phyloP scores from a whole-genome alignment of 2,329 filamentous ascomycete species.

The Pseudocercospora cruenta region DNA sequence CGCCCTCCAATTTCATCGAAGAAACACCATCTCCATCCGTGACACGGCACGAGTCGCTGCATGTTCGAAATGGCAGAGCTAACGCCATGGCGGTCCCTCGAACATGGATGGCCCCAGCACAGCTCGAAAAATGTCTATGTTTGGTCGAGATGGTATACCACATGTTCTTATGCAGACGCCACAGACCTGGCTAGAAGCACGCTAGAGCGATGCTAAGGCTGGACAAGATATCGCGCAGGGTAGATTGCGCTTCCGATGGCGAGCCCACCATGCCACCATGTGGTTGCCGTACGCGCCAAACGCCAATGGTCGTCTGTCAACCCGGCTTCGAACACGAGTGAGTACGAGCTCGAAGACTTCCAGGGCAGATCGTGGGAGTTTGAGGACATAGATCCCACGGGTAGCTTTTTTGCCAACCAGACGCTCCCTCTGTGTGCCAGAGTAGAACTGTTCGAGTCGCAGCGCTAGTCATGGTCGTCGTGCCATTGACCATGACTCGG shows the following conservation, averaged over 20 bases:
- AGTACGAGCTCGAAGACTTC: not conserved
- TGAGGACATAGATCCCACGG: too few relatives aligned
- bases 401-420: too few relatives aligned
- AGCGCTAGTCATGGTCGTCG: not conserved
- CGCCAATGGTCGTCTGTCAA: not conserved
- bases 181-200: constrained; percentile 6
- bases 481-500: constrained; percentile 6
- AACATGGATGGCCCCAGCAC: constrained; percentile 1
- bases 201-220: not conserved
- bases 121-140: not conserved
- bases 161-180: not conserved
- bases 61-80: constrained; percentile 5
- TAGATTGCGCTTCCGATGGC: not conserved
- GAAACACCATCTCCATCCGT: not conserved
- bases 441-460: not conserved
- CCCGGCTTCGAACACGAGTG: not conserved
- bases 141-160: constrained; percentile 1
- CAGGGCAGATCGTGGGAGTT: too few relatives aligned
- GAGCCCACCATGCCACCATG: not conserved
- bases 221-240: not conserved
- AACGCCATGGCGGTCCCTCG: constrained; percentile 5
- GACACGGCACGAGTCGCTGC: constrained; percentile 2
- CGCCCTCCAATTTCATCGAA: not conserved
- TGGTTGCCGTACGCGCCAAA: not conserved
- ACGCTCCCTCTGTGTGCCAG: not conserved